Percentiles rank a stretch among this genome's conserved stretches.
phyloP scores from a whole-genome alignment of 495 filamentous ascomycete species.

The Penicillium roqueforti region DNA sequence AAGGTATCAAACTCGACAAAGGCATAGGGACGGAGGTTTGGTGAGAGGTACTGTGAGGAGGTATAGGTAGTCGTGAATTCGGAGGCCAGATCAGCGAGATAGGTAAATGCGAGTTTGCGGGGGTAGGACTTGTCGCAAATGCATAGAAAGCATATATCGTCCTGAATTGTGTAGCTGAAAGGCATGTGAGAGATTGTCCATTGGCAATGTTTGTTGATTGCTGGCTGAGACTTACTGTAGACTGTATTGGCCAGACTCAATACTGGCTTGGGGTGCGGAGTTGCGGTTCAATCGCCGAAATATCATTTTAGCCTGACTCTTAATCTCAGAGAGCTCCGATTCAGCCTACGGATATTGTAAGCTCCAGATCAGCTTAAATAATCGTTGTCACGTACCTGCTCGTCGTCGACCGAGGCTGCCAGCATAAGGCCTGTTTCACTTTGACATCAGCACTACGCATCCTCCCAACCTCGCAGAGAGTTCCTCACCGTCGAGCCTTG shows the following conservation, averaged over 20 bases:
- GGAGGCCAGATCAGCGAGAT: constrained; percentile 83
- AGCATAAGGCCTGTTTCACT: constrained; percentile 73
- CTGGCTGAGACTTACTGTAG: constrained; percentile 64
- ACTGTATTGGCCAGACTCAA: constrained; percentile 81
- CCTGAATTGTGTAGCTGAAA: constrained; percentile 75
- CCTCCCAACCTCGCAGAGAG: neutral
- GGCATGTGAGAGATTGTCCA: constrained; percentile 3
- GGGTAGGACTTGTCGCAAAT: constrained; percentile 93
- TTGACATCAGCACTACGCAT: constrained; percentile 23
- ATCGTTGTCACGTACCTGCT: constrained; percentile 50
- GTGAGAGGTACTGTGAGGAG: constrained; percentile 62
- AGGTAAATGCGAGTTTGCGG: constrained; percentile 97
- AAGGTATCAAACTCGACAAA: constrained; percentile 98
- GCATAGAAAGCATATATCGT: constrained; percentile 82
- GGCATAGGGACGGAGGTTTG: constrained; percentile 81
- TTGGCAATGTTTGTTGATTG: neutral
- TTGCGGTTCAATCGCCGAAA: constrained; percentile 80
- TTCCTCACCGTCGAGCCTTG: constrained; percentile 78
- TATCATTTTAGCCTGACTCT: constrained; percentile 85
- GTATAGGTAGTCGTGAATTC: constrained; percentile 91
- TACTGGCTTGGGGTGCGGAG: constrained; percentile 84
- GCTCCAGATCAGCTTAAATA: neutral
- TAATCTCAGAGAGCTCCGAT: constrained; percentile 77
- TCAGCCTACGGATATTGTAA: constrained; percentile 50
- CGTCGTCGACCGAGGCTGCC: constrained; percentile 91